phyloP scores from a whole-genome alignment of 345 rosid genomes.

The Eucalyptus marginata region DNA sequence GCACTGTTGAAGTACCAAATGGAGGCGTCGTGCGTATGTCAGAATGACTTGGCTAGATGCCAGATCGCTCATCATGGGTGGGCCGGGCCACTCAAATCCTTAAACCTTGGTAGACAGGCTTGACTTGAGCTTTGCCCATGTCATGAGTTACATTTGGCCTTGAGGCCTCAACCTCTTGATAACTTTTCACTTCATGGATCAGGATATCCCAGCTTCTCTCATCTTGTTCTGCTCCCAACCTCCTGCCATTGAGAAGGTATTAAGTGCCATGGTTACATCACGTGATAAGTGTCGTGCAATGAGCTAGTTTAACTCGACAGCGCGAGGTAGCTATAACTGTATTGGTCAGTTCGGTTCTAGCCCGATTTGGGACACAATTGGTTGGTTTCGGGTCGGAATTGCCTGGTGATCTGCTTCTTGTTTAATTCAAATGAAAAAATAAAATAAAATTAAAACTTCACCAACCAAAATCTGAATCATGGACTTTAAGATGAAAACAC shows the following conservation, averaged over 20 bases:
- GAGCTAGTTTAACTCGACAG: not conserved
- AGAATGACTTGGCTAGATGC: not conserved
- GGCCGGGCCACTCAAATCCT: not conserved
- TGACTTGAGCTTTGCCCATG: not conserved
- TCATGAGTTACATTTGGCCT: not conserved
- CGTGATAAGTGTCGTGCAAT: not conserved
- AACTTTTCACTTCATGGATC: not conserved
- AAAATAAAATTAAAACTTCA: not conserved
- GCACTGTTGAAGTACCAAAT: not conserved
- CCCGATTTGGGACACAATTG: not conserved
- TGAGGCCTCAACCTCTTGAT: not conserved
- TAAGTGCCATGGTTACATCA: not conserved
- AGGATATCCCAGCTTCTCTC: not conserved
- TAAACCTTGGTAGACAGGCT: not conserved
- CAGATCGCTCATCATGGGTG: not conserved
- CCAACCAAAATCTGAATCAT: not conserved
- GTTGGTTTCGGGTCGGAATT: not conserved
- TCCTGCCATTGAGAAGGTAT: not conserved
- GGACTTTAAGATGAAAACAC: not conserved
- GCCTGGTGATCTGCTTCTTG: not conserved
- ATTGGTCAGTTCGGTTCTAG: not conserved
- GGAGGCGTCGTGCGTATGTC: accelerated
- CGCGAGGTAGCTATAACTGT: not conserved
- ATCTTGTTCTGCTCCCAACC: not conserved
- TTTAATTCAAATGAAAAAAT: not conserved